Base-by-base conservation (phyloP, 2,329 filamentous ascomycete genomes). In the Fusarium xylarioides region DNA sequence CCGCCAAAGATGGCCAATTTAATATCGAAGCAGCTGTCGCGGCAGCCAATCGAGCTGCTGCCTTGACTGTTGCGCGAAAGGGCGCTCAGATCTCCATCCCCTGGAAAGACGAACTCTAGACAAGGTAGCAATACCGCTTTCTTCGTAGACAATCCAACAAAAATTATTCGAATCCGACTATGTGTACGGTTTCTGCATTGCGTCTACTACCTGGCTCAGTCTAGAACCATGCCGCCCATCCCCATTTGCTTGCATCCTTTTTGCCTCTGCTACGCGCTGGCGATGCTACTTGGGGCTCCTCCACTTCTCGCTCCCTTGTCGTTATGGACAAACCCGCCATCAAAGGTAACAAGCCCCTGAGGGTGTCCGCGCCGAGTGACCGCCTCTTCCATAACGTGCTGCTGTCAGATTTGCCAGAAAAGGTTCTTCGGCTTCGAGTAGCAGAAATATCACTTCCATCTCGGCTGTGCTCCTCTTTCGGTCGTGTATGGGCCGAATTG, bases 1-100 rank as follows among this genome's bases (percentile, higher is more conserved):
- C 79, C 58, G 79, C 79, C n/a, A 74, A 72, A 40, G 76, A 66
- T 32, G 76, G 63, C 18, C 68, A 65, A 18, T 88, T 90, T 64
- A 85, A 88, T 64, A 86, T 92, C 49, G 88, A 88, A 66, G 84
- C 85, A 4, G 90, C 92, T 34, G 79, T 85, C 61, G 75, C 83
- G 63, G 91, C 90, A 3, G 90, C 92, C 1, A 84, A 83, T 73
- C 76, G 74, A 53, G 83, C 83, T n/a, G 80, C 83, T 19, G 82
- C 83, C 35, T 80, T 83, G 65, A 85, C 83, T 12, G 83, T 85
- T 34, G 76, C 82, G 28, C 79, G 81, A 38, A 84, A 81, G 71
- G 83, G 83, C n/a, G 83, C 83, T 19, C 83, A 85, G 59, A 74
- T 80, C 47, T 85, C 83, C 43, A 85, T 85, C 67, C 83, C 83